Evolutionary conservation across 139 green algal genomes (phyloP).

Genomic region (Tetradesmus obliquus): DNA sequence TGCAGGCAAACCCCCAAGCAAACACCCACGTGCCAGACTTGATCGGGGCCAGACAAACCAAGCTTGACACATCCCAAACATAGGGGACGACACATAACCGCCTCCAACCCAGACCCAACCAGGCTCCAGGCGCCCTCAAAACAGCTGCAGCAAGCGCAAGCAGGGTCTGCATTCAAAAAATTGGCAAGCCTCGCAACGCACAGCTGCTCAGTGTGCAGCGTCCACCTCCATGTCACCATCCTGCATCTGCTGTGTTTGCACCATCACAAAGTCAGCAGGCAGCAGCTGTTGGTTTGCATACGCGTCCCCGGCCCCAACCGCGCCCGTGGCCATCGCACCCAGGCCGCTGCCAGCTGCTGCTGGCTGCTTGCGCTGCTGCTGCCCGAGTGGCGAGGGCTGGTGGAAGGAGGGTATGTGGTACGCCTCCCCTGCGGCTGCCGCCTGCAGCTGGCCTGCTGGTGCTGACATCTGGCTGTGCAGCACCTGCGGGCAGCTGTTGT

Average conservation of each 20-base stretch:
- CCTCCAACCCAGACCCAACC: background rate
- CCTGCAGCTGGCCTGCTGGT: slow-evolving; percentile 25
- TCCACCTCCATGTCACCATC: background rate
- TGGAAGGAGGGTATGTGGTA: slow-evolving; percentile 10
- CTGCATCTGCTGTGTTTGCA: background rate
- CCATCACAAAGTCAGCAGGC: background rate
- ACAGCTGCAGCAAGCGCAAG: background rate
- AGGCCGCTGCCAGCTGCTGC: slow-evolving; percentile 5
- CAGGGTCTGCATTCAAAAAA: background rate
- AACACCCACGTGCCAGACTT: background rate
- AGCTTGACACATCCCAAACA: background rate
- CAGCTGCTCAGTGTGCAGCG: background rate
- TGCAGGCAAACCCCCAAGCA: background rate
- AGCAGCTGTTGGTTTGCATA: background rate
- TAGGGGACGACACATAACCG: background rate
- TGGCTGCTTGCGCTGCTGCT: background rate
- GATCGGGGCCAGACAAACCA: background rate
- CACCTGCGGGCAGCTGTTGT: slow-evolving; percentile 48
- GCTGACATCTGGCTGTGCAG: slow-evolving; percentile 38
- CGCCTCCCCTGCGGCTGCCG: background rate
- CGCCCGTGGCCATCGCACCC: background rate
- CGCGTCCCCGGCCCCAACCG: background rate
- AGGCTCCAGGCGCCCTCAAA: background rate
- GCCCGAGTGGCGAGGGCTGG: slow-evolving; percentile 24
- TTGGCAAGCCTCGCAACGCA: background rate